Conservation (phyloP, 2,329 filamentous ascomycete species). For the Lachnellula arida region DNA sequence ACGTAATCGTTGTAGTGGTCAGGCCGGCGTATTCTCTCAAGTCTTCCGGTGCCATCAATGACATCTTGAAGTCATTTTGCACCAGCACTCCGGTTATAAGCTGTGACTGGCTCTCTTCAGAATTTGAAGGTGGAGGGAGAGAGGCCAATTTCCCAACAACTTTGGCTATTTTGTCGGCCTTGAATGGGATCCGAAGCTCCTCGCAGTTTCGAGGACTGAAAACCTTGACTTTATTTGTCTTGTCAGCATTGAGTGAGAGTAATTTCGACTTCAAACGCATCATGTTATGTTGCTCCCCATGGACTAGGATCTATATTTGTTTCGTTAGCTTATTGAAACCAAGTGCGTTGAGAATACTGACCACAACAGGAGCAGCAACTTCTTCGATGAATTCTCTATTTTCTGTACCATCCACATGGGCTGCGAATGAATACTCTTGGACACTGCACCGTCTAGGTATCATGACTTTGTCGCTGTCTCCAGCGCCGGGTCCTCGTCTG, state of each 20-base stretch:
- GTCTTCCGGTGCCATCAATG: constrained; percentile 94
- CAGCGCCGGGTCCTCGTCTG: constrained; percentile 51
- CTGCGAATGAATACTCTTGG: constrained; percentile 91
- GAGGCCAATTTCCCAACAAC: constrained; percentile 91
- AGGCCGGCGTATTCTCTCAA: constrained; percentile 94
- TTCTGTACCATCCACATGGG: constrained; percentile 92
- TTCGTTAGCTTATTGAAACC: constrained; percentile 16
- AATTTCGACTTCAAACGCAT: constrained; percentile 93
- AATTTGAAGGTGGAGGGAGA: constrained; percentile 52
- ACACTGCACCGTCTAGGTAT: constrained; percentile 90
- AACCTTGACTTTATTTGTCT: constrained; percentile 76
- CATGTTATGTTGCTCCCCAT: constrained; percentile 98
- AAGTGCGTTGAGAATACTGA: constrained; percentile 46
- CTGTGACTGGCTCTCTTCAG: constrained; percentile 44
- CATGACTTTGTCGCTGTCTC: constrained; percentile 80
- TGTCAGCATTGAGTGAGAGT: constrained; percentile 82
- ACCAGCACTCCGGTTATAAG: constrained; percentile 88
- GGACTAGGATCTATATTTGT: constrained; percentile 73
- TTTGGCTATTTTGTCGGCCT: constrained; percentile 90
- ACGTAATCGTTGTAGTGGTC: constrained; percentile 89
- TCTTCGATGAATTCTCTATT: constrained; percentile 97
- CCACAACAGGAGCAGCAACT: constrained; percentile 84
- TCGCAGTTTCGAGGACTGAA: constrained; percentile 94
- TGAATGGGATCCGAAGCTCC: constrained; percentile 91
- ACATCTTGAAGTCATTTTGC: constrained; percentile 96